Conservation (phyloP, 352 stramenopile species). For the Phytophthora citricola region DNA sequence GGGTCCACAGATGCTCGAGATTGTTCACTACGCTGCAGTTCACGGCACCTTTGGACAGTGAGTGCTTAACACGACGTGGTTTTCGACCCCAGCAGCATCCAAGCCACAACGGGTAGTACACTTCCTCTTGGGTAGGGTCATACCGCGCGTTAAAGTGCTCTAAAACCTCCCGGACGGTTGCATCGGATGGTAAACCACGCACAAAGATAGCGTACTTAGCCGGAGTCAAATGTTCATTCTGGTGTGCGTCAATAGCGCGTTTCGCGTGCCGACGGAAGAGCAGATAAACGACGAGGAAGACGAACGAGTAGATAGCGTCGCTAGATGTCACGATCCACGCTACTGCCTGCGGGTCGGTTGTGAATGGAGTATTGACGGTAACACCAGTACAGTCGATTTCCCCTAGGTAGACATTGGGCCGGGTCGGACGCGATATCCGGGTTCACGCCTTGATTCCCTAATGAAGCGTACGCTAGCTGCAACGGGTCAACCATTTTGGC, state of each 20-base stretch:
- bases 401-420: constrained; percentile 45
- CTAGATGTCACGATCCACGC: constrained; percentile 78
- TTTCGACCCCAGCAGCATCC: constrained; percentile 67
- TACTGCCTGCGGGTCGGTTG: constrained; percentile 53
- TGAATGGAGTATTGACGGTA: constrained; percentile 79
- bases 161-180: constrained; percentile 69
- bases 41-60: constrained; percentile 41
- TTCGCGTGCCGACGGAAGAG: constrained; percentile 53
- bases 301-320: constrained; percentile 70
- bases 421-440: constrained; percentile 55
- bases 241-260: constrained; percentile 64
- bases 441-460: constrained; percentile 83
- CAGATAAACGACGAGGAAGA: constrained; percentile 73
- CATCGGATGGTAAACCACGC: constrained; percentile 67
- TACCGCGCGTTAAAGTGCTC: constrained; percentile 82
- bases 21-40: constrained; percentile 68
- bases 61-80: constrained; percentile 54
- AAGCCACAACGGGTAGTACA: constrained; percentile 67
- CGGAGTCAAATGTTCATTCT: constrained; percentile 81
- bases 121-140: constrained; percentile 73
- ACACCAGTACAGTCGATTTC: constrained; percentile 77
- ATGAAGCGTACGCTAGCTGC: constrained; percentile 70
- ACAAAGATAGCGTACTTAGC: constrained; percentile 87
- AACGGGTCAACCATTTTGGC: constrained; percentile 73
- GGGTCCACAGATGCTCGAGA: constrained; percentile 64